Evolutionary conservation across 163 green algal genomes (phyloP).

Genomic region (Trebouxia gelatinosa): DNA sequence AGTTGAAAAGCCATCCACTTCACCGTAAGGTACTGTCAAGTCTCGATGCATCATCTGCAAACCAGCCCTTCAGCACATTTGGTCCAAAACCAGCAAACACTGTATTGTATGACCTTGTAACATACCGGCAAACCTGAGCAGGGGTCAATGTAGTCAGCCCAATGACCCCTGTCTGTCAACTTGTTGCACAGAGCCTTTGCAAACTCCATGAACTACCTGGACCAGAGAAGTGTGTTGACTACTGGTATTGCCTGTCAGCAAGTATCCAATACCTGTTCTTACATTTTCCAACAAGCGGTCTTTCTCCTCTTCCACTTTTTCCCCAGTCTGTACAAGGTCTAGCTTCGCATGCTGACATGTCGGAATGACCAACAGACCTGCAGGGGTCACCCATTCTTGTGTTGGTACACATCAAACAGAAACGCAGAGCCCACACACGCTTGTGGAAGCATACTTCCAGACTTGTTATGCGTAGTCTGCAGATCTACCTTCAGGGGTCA

Average conservation of each 20-base stretch:
- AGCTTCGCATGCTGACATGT: conserved; percentile 86
- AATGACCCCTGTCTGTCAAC: conserved; percentile 66
- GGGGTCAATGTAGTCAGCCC: conserved; percentile 93
- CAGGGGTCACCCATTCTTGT: too few species aligned
- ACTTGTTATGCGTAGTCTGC: too few species aligned
- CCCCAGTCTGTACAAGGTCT: conserved; percentile 86
- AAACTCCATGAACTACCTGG: conserved; percentile 85
- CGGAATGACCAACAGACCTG: conserved; percentile 73
- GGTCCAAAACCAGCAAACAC: too few species aligned
- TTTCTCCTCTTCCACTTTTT: conserved; percentile 89
- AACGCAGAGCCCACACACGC: too few species aligned
- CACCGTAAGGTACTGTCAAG: conserved; percentile 31
- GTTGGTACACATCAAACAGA: too few species aligned
- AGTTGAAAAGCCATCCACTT: conserved; percentile 84
- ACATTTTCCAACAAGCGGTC: conserved; percentile 86
- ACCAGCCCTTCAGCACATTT: background rate
- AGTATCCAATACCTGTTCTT: background rate
- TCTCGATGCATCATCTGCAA: background rate
- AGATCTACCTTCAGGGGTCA: too few species aligned
- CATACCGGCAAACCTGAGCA: conserved; percentile 79
- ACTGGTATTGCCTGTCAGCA: too few species aligned
- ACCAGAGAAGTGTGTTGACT: too few species aligned
- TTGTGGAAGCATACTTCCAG: too few species aligned
- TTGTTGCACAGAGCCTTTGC: conserved; percentile 65
- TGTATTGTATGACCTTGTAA: too few species aligned